These are phyloP conservation scores for Tuber microsphaerosporum DNA, from an alignment of 495 filamentous ascomycete species.

Conservation along the genomic window DNA sequence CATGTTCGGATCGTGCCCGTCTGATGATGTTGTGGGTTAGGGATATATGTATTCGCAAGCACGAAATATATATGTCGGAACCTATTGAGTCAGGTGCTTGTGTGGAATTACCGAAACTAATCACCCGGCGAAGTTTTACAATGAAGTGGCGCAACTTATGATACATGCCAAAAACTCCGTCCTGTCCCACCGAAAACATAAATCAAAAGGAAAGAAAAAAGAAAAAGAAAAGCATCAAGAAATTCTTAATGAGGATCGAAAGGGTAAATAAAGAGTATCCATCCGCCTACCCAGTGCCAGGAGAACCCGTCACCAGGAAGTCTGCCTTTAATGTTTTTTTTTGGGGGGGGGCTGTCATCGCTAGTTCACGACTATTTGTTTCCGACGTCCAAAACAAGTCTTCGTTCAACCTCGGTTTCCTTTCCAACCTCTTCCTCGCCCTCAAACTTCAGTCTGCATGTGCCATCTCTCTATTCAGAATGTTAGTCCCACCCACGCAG, in stretches of 20 bases:
- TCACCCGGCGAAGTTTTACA: not conserved
- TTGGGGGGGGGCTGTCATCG: conserved; percentile 18
- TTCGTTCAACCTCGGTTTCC: conserved; percentile 65
- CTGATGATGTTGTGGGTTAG: not conserved
- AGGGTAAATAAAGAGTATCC: not conserved
- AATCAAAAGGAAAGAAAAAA: conserved; percentile 22
- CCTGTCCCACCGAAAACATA: conserved; percentile 15
- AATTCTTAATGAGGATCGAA: conserved; percentile 10
- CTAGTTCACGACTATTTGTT: conserved; percentile 43
- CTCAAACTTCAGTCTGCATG: conserved; percentile 68
- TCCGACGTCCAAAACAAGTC: conserved; percentile 73
- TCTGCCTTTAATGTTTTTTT: not conserved
- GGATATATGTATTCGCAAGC: not conserved
- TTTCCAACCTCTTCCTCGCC: conserved; percentile 78
- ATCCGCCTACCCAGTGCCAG: not conserved
- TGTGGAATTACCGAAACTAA: not conserved
- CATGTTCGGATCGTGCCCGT: not conserved
- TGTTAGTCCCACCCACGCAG: conserved; percentile 6
- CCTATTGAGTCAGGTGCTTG: not conserved
- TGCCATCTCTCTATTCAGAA: conserved; percentile 46
- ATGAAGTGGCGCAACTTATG: not conserved
- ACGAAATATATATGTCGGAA: not conserved
- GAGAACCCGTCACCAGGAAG: not conserved
- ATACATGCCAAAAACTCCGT: conserved; percentile 5
- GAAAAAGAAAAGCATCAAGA: conserved; percentile 23